These are phyloP conservation scores for Fusarium ramigenum DNA, from an alignment of 2,329 filamentous ascomycete genomes.

Conservation along the genomic window DNA sequence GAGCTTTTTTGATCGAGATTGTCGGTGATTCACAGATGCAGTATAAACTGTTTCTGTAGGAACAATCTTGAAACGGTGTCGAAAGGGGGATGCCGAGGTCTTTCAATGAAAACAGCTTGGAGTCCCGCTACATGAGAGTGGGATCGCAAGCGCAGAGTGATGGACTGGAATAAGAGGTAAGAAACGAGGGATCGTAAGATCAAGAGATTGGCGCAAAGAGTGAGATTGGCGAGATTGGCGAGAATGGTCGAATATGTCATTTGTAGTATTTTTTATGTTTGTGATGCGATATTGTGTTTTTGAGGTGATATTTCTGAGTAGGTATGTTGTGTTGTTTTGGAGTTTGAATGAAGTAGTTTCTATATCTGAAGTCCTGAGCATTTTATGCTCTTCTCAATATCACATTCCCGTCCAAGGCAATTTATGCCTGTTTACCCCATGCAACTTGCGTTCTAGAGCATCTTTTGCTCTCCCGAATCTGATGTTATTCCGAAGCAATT, in stretches of 20 bases:
- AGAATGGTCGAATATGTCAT: too few species aligned
- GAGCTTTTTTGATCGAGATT: not conserved
- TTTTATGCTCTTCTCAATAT: not conserved
- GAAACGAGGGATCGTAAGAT: too few species aligned
- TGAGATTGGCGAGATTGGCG: too few species aligned
- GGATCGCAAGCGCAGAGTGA: too few species aligned
- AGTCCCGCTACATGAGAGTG: too few species aligned
- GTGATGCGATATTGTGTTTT: too few species aligned
- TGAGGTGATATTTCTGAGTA: not conserved
- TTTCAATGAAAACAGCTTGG: not conserved
- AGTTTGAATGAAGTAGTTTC: rapidly evolving
- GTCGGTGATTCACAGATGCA: not conserved
- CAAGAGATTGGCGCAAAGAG: too few species aligned
- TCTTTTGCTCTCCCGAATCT: too few species aligned
- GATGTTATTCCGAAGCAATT: not conserved
- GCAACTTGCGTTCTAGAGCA: rapidly evolving
- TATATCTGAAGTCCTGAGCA: not conserved
- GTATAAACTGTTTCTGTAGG: not conserved
- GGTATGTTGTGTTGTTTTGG: not conserved
- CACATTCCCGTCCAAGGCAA: rapidly evolving
- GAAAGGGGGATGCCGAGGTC: not conserved
- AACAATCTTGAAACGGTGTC: not conserved
- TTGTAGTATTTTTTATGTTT: not conserved
- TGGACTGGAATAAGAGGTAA: too few species aligned
- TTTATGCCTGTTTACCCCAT: not conserved